Evolutionary conservation across 1,284 basidiomycete species (phyloP).

Genomic region (Tylopilus microsporus): DNA sequence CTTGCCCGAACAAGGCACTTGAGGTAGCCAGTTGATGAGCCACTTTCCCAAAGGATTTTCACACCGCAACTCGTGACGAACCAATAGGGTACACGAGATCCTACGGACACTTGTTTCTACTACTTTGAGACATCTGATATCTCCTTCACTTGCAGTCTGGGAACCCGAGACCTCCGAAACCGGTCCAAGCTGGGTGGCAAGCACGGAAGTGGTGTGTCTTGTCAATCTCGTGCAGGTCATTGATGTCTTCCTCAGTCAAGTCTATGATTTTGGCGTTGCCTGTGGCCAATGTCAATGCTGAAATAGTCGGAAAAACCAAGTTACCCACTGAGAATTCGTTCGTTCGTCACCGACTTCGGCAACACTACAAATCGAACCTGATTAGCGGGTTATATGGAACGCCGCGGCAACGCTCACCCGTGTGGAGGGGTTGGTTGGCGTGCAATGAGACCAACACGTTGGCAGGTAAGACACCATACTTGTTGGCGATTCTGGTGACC

Average conservation of each 20-base stretch:
- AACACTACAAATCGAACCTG: too few relatives aligned
- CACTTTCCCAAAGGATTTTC: neutral
- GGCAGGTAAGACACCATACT: too few relatives aligned
- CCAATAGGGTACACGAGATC: neutral
- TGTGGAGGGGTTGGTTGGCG: too few relatives aligned
- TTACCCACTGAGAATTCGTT: too few relatives aligned
- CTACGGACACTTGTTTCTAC: neutral
- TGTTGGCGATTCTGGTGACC: too few relatives aligned
- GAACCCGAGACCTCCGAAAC: constrained; percentile 61
- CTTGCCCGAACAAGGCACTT: constrained; percentile 15
- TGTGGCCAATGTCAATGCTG: too few relatives aligned
- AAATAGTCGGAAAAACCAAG: too few relatives aligned
- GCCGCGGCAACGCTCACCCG: too few relatives aligned
- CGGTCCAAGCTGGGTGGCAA: constrained; percentile 60
- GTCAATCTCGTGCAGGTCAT: constrained; percentile 52
- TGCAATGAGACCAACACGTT: too few relatives aligned
- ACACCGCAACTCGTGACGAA: neutral
- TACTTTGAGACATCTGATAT: neutral
- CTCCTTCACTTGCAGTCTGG: constrained; percentile 44
- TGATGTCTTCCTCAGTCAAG: constrained; percentile 52
- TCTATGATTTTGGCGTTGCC: neutral
- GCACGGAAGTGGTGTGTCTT: constrained; percentile 56
- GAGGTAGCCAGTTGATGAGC: neutral
- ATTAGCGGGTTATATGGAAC: too few relatives aligned
- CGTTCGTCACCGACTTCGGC: too few relatives aligned